phyloP scores from a whole-genome alignment of 306 rosid species.

The Alnus rubra region DNA sequence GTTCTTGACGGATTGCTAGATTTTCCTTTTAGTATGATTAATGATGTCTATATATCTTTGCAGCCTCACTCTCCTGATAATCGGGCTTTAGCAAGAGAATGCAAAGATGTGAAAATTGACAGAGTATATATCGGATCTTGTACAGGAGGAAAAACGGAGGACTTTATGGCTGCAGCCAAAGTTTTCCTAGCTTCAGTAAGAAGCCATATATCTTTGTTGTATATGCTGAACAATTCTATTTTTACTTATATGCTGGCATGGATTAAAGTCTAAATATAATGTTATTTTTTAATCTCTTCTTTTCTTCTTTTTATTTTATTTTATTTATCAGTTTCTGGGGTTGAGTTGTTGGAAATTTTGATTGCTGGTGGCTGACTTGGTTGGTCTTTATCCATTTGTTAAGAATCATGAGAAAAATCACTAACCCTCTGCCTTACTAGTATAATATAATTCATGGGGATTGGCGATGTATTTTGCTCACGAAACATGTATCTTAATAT shows the following conservation, averaged over 20 bases:
- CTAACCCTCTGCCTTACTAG: neutral
- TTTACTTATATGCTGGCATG: too few relatives aligned
- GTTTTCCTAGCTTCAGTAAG: conserved; percentile 75
- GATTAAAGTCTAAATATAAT: neutral
- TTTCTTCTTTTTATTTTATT: too few relatives aligned
- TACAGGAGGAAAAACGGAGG: conserved; percentile 88
- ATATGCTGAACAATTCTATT: neutral
- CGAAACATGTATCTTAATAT: neutral
- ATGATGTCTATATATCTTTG: conserved; percentile 24
- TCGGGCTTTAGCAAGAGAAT: conserved; percentile 89
- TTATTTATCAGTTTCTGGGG: neutral
- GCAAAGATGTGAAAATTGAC: conserved; percentile 94
- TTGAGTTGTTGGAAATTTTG: neutral
- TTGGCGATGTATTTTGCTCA: neutral
- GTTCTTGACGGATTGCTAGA: neutral
- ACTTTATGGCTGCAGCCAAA: conserved; percentile 84
- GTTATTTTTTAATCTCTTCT: neutral
- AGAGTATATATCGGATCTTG: conserved; percentile 95
- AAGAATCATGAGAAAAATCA: neutral
- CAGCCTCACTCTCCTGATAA: conserved; percentile 99
- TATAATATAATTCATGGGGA: neutral
- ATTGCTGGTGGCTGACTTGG: neutral
- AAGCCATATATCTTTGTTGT: conserved; percentile 23
- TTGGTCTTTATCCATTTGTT: neutral
- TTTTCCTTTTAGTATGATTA: conserved; percentile 9